Percentiles rank a stretch among this genome's conserved stretches.
phyloP scores from a whole-genome alignment of 2,329 filamentous ascomycete genomes.

The Diaporthe caulivora region DNA sequence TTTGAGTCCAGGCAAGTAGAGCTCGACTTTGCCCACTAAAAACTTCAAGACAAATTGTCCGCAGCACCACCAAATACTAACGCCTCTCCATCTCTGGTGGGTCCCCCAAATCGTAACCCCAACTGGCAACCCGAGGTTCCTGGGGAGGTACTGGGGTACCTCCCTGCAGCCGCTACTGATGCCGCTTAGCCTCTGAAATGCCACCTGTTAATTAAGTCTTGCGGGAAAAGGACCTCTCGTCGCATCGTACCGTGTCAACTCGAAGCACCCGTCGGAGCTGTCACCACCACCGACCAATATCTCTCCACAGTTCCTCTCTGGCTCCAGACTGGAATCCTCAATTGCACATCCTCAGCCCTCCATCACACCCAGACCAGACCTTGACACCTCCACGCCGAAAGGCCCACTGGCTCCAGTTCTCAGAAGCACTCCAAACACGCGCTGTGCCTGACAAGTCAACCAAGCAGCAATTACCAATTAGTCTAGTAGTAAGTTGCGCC shows the following conservation, averaged over 20 bases:
- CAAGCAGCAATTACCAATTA: slow-evolving; percentile 24
- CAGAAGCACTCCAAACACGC: slow-evolving; percentile 16
- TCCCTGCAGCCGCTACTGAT: background rate
- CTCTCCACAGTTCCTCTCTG: slow-evolving; percentile 26
- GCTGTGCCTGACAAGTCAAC: slow-evolving; percentile 4
- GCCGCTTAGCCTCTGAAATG: slow-evolving; percentile 35
- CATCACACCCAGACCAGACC: slow-evolving; percentile 11
- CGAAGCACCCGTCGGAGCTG: slow-evolving; percentile 11
- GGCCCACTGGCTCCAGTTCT: slow-evolving; percentile 30
- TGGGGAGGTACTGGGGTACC: slow-evolving; percentile 13
- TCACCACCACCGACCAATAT: slow-evolving; percentile 26
- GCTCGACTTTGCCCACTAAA: too few species aligned
- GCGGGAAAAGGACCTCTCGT: slow-evolving; percentile 13
- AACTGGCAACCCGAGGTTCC: slow-evolving; percentile 14
- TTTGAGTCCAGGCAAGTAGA: background rate
- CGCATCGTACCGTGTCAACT: slow-evolving; percentile 29
- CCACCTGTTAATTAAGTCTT: slow-evolving; percentile 40
- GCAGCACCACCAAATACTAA: too few species aligned
- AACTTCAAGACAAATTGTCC: too few species aligned
- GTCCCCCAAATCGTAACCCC: slow-evolving; percentile 3
- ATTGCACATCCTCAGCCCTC: background rate
- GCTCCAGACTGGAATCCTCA: slow-evolving; percentile 1
- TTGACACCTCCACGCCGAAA: slow-evolving; percentile 17
- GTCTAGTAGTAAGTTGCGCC: slow-evolving; percentile 19
- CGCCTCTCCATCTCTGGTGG: slow-evolving; percentile 2